Evolutionary conservation across 768 basidiomycete genomes (phyloP).

Genomic region (Hygrophoropsis aurantiaca): DNA sequence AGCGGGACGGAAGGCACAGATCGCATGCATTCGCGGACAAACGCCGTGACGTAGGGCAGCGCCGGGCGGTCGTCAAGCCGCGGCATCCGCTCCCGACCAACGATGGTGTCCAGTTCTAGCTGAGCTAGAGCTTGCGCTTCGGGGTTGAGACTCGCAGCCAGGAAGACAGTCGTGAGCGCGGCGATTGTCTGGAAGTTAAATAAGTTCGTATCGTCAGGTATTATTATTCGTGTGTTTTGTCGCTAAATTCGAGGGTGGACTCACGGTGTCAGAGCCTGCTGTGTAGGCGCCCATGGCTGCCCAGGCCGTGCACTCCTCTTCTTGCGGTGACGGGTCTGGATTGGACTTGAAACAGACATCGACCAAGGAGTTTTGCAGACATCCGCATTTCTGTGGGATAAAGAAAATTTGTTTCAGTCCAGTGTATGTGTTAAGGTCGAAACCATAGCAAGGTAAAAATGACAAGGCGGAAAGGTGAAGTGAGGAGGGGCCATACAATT

Average conservation of each 20-base stretch:
- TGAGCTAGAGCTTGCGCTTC: conserved; percentile 7
- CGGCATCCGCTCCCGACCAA: conserved; percentile 14
- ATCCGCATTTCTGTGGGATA: no score
- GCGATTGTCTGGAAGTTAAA: neutral
- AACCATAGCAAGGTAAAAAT: no score
- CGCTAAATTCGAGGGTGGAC: neutral
- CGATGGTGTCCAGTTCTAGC: conserved; percentile 12
- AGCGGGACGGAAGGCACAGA: neutral
- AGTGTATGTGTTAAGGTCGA: no score
- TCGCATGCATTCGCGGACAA: neutral
- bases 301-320: neutral
- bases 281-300: conserved; percentile 2
- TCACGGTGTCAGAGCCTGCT: neutral
- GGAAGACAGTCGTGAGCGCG: neutral
- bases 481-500: neutral
- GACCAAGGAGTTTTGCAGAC: no score
- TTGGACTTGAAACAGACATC: no score
- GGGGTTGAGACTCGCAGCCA: conserved; percentile 5
- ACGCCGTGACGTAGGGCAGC: neutral
- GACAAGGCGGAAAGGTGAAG: no score
- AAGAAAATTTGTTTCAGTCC: no score
- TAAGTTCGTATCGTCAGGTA: neutral
- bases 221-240: no score
- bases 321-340: neutral
- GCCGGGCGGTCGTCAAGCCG: no score